Evolutionary conservation across 257 asterid species (phyloP).

Genomic region (Nicotiana paniculata): DNA sequence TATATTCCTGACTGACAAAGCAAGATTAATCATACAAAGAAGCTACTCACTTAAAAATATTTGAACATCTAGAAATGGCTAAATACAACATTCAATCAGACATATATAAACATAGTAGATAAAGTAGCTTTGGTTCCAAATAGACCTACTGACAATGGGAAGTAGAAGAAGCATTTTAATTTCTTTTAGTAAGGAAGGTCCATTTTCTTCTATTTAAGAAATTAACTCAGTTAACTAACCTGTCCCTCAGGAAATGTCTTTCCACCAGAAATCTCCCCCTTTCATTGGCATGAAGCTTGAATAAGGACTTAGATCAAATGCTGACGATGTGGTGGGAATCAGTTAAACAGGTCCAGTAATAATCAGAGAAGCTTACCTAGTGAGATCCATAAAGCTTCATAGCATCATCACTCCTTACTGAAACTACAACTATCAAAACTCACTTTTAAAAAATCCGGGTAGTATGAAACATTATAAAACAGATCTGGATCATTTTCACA

Average conservation of each 20-base stretch:
- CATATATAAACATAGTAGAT: not conserved
- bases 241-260: not conserved
- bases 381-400: not conserved
- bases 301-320: not conserved
- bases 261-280: not conserved
- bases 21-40: too few species aligned
- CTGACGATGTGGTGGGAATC: not conserved
- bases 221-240: not conserved
- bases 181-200: not conserved
- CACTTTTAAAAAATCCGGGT: not conserved
- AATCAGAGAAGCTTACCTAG: not conserved
- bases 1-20: too few species aligned
- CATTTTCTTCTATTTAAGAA: not conserved
- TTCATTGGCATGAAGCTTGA: not conserved
- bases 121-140: not conserved
- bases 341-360: not conserved
- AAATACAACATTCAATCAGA: not conserved
- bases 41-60: too few species aligned
- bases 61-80: not conserved
- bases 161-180: not conserved
- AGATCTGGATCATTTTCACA: not conserved
- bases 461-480: not conserved
- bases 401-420: not conserved
- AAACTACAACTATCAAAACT: not conserved
- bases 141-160: not conserved